Percentiles rank a stretch among this genome's conserved stretches.
Evolutionary conservation across 78 protist species (phyloP).

Genomic region (Anaeramoeba flamelloides): DNA sequence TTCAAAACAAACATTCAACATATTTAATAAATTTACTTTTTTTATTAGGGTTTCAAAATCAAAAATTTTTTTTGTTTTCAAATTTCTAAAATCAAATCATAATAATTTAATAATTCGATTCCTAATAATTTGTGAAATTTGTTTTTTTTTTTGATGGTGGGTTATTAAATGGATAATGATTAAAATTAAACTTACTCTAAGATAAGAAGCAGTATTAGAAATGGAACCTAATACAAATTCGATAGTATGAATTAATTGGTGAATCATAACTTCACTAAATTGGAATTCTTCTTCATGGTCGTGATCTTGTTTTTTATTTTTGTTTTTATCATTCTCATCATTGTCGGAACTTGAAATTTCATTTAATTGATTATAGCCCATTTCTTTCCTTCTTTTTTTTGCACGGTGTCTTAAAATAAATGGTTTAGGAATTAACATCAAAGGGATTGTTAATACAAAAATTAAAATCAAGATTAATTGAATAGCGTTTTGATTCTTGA

Average conservation of each 20-base stretch:
- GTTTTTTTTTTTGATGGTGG: too few species aligned
- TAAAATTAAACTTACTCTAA: too few species aligned
- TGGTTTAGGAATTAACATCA: conserved; percentile 69
- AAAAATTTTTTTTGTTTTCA: too few species aligned
- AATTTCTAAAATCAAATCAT: too few species aligned
- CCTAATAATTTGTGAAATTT: too few species aligned
- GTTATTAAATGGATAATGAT: too few species aligned
- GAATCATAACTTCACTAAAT: conserved; percentile 25
- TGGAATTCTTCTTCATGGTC: neutral
- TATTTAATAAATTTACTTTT: too few species aligned
- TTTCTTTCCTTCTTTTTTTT: conserved; percentile 5
- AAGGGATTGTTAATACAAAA: conserved; percentile 60
- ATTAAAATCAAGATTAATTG: conserved; percentile 48
- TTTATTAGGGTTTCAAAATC: too few species aligned
- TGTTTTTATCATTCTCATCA: too few species aligned
- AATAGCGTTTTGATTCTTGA: neutral
- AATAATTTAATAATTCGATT: too few species aligned
- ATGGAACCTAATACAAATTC: conserved; percentile 90
- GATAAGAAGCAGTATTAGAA: conserved; percentile 99
- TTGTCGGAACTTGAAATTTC: neutral
- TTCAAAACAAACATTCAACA: too few species aligned
- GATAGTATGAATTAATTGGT: conserved; percentile 92
- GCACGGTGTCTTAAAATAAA: conserved; percentile 19
- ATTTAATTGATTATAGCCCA: neutral
- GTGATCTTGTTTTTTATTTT: neutral